Evolutionary conservation across 495 filamentous ascomycete species (phyloP), one percentile per base, ranked within the genome.

Genomic region (Penicillium malachiteum): DNA sequence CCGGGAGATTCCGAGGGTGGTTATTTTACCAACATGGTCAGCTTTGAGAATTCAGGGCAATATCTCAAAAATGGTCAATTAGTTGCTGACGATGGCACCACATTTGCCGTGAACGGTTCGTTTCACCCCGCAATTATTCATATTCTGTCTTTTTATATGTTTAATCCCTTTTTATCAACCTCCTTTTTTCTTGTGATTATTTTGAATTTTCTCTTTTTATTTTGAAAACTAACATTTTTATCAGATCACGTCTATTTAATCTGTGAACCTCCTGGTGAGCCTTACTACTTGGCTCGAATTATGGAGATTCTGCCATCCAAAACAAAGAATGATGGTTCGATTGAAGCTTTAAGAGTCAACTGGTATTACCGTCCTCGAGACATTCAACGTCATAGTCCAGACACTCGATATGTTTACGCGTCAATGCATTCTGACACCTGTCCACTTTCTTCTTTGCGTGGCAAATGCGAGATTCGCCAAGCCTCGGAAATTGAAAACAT

Each of bases 351-450:
- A 63, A 85, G 91, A 55, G 87, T 97, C 62, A 99, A 99, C 73
- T 99, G 94, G 94, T 97, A 91, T 72, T 97, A 97, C 69, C 84
- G 94, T 13, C 93, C 95, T 48, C 90, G 92, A 73, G 94, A 99
- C 69, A 95, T 99, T 53, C 89, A 90, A 57, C 89, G 91, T 44
- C 92, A 91, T 69, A 87, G 89, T 58, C 87, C 87, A 60, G 94
- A 99, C 74, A 90, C 88, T 49, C 86, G 94, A 52, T 77, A 91
- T 57, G 81, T 97, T 31, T 97, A 92, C 72, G 91, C 90, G 48
- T 96, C 93, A 10, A 99, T 99, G 94, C 94, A 99, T 64, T 97
- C 94, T 31, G 95, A 99, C 71, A 90, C 89, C 48, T 96, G 90
- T 66, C 95, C 95, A 41, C 80, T 99, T 56, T 88, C 90, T 48